Evolutionary conservation across 2,329 filamentous ascomycete genomes (phyloP).

Genomic region (Ascochyta koolunga): DNA sequence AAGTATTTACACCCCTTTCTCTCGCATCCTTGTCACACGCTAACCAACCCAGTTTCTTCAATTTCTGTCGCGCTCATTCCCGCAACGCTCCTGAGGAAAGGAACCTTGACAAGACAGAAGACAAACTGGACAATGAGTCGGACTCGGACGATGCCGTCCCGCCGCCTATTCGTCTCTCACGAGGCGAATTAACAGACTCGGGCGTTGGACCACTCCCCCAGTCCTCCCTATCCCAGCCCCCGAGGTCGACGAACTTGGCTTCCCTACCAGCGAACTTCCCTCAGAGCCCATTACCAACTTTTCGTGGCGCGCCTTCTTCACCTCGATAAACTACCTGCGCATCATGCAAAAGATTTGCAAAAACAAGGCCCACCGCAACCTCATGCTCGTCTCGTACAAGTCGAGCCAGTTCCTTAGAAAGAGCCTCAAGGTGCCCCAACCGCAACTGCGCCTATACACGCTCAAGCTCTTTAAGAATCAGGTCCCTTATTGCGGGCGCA

Average conservation of each 20-base stretch:
- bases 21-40: constrained; percentile 14
- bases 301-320: constrained; percentile 94
- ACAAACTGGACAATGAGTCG: constrained; percentile 33
- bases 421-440: constrained; percentile 87
- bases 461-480: constrained; percentile 99
- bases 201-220: constrained; percentile 34
- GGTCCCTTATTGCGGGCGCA: constrained; percentile 95
- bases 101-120: constrained; percentile 20
- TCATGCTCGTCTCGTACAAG: constrained; percentile 95
- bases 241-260: constrained; percentile 85
- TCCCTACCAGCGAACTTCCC: constrained; percentile 73
- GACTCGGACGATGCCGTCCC: constrained; percentile 73
- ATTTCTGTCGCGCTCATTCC: constrained; percentile 79
- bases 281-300: constrained; percentile 83
- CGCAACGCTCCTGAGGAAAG: constrained; percentile 58
- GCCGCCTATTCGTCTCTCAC: constrained; percentile 74
- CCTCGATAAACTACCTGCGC: constrained; percentile 91
- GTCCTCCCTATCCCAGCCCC: constrained; percentile 44
- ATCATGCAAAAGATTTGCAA: constrained; percentile 98
- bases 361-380: constrained; percentile 90
- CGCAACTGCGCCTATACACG: constrained; percentile 86
- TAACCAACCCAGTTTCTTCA: constrained; percentile 74
- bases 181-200: constrained; percentile 38
- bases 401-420: constrained; percentile 91
- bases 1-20: constrained; percentile 60